These are phyloP conservation scores for Helichrysum umbraculigerum DNA, from an alignment of 129 eudicot species.

Conservation along the genomic window DNA sequence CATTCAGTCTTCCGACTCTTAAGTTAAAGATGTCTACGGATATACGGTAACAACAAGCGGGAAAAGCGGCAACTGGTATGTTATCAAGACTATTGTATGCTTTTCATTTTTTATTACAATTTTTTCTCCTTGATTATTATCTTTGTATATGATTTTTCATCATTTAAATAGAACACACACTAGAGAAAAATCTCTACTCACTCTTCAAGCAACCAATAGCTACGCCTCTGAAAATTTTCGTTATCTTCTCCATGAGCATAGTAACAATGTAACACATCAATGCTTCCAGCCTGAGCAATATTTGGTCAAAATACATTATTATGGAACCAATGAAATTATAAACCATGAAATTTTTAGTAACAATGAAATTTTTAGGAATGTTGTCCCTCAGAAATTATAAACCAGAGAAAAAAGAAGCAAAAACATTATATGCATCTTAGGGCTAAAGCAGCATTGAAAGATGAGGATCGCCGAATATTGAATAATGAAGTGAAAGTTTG, in stretches of 20 bases:
- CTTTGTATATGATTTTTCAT: background rate
- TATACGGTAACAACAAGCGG: background rate
- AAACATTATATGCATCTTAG: too few relatives aligned
- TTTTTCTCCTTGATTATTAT: background rate
- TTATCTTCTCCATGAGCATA: conserved; percentile 99
- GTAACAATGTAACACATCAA: conserved; percentile 96
- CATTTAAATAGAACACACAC: conserved; percentile 11
- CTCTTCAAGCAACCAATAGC: conserved; percentile 99
- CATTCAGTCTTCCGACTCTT: background rate
- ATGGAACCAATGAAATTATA: background rate
- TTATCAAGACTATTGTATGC: background rate
- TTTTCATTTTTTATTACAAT: background rate
- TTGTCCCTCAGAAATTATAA: conserved; percentile 5
- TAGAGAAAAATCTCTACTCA: conserved; percentile 41
- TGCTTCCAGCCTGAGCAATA: conserved; percentile 80
- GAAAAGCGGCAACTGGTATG: background rate
- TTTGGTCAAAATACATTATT: conserved; percentile 23
- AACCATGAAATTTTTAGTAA: conserved; percentile 14
- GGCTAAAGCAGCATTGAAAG: background rate
- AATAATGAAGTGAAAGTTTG: conserved; percentile 1
- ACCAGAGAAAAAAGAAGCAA: background rate
- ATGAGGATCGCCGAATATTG: background rate
- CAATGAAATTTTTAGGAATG: conserved; percentile 10
- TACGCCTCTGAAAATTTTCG: conserved; percentile 96
- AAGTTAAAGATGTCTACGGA: background rate